Evolutionary conservation across 495 filamentous ascomycete genomes (phyloP), one percentile per base, ranked within the genome.

Genomic region (Aspergillus biplanus): DNA sequence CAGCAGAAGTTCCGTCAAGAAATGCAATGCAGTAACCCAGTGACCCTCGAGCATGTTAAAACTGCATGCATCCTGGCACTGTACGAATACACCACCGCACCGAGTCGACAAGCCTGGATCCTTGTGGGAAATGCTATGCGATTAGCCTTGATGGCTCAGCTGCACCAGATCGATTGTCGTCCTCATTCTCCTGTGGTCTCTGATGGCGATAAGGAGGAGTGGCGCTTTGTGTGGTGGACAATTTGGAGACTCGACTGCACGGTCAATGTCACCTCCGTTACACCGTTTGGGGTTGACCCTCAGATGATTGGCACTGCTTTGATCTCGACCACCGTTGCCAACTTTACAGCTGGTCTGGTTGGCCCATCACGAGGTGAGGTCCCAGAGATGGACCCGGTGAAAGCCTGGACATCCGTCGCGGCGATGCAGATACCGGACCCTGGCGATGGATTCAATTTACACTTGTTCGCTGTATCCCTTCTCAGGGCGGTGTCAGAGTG

Each of bases 301-400:
- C 58, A 52, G 21, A 35, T 60, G 58, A 60, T 60, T 11, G 58
- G 58, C 9, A 52, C 58, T 3, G 44, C 58, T 18, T 46, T 52
- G 33, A 46, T 60, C 21, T 60, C 58, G 11, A 34, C 58, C 6
- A 52, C 58, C 15, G 32, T 52, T 46, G 31, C 46, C 6, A 34
- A 59, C 12, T 59, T 59, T 31, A 59, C 56, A 31, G 21, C 37
- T 12, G 46, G 46, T 42, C 27, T 59, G 16, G 37, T 59, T 27
- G 18, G n/a, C 11, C 16, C 56, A 9, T 18, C 35, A 48, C 21
- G n/a, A 13, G 7, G 32, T 13, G 32, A 18, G 7, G 47, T 59
- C 31, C 56, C 56, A 21, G 56, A 59, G 37, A 59, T 59, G 56
- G 56, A 59, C 33, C 56, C 56, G 31, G 56, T 59, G 15, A 59